phyloP scores from a whole-genome alignment of 1,139 yeast species.

The Candida tropicalis region DNA sequence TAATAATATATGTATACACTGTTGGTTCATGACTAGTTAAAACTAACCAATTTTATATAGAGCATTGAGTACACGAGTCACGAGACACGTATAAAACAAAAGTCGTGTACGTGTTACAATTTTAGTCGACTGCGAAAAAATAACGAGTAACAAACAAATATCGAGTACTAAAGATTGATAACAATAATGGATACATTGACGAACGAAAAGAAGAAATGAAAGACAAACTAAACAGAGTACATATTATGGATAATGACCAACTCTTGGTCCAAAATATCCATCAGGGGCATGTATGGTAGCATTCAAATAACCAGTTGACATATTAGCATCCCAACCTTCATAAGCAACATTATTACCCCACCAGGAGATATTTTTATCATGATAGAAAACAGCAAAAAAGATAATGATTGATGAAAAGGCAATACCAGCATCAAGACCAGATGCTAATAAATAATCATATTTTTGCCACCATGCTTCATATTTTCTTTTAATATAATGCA shows the following conservation, averaged over 20 bases:
- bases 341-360: conserved; percentile 57
- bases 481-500: conserved; percentile 45
- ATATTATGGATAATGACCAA: neutral
- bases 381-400: conserved; percentile 54
- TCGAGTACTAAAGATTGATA: no score
- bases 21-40: no score
- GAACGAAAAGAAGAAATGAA: neutral
- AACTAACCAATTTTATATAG: no score
- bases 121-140: no score
- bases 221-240: neutral
- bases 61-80: no score
- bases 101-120: no score
- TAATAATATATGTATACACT: no score
- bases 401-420: conserved; percentile 53
- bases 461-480: conserved; percentile 56
- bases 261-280: conserved; percentile 3
- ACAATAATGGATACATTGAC: no score
- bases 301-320: neutral
- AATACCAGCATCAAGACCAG: conserved; percentile 53
- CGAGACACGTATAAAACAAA: no score
- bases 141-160: no score
- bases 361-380: conserved; percentile 43
- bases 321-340: conserved; percentile 25
- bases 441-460: conserved; percentile 54
- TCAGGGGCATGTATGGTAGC: conserved; percentile 1